Percentiles rank a stretch among this genome's conserved stretches.
These are phyloP conservation scores for Candolleomyces eurysporus DNA, from an alignment of 768 basidiomycete species.

Conservation along the genomic window DNA sequence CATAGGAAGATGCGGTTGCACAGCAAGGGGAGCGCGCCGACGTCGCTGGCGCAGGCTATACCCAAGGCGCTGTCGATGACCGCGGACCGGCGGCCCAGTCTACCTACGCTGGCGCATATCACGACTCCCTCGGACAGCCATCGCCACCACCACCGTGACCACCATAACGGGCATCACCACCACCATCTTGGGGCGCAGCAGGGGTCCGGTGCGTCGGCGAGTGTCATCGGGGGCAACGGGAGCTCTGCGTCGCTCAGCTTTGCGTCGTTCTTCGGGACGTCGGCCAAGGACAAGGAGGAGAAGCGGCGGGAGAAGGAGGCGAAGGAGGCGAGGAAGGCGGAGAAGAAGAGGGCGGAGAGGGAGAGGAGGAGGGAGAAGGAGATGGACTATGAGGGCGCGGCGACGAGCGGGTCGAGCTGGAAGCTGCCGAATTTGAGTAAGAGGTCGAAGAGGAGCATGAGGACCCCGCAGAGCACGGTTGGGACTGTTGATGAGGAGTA, in stretches of 20 bases:
- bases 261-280: slow-evolving; percentile 4
- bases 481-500: neutral
- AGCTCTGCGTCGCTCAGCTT: neutral
- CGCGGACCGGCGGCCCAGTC: neutral
- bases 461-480: slow-evolving; percentile 2
- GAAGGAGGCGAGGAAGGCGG: slow-evolving; percentile 10
- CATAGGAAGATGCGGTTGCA: neutral
- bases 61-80: neutral
- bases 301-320: slow-evolving; percentile 18
- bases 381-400: neutral
- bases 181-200: too few relatives aligned
- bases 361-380: slow-evolving; percentile 7
- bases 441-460: neutral
- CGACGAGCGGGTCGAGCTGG: neutral
- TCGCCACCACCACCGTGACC: too few relatives aligned
- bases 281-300: slow-evolving; percentile 15
- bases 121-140: neutral
- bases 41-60: neutral
- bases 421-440: neutral
- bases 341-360: slow-evolving; percentile 4
- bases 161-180: too few relatives aligned
- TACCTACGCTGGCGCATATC: neutral
- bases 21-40: slow-evolving; percentile 1
- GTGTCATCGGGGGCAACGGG: neutral
- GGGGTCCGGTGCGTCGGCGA: neutral